phyloP scores from a whole-genome alignment of 306 rosid genomes.

The Vigna unguiculata region DNA sequence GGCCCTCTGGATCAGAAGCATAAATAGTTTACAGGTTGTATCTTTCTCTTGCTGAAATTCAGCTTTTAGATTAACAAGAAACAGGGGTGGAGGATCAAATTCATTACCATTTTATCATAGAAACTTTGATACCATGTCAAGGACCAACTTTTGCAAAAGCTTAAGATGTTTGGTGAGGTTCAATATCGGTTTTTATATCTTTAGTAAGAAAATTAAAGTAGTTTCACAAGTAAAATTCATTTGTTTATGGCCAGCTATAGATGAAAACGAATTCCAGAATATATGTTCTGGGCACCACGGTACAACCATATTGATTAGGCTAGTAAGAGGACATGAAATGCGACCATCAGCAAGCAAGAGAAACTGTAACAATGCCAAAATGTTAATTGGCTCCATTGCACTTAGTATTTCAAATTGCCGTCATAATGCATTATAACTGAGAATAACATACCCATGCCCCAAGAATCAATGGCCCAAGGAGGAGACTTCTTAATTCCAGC shows the following conservation, averaged over 20 bases:
- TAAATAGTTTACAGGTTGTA: neutral
- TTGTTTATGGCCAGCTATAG: constrained; percentile 14
- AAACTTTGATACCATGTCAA: neutral
- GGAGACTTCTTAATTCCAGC: constrained; percentile 88
- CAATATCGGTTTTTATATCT: constrained; percentile 9
- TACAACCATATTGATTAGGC: constrained; percentile 32
- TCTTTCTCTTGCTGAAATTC: constrained; percentile 11
- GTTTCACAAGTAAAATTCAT: constrained; percentile 23
- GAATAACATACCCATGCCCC: constrained; percentile 93
- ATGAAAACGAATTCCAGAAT: constrained; percentile 27
- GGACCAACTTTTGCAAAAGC: neutral
- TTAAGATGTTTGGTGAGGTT: constrained; percentile 6
- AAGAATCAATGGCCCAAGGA: constrained; percentile 95
- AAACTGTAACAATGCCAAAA: constrained; percentile 21
- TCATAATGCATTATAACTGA: constrained; percentile 35
- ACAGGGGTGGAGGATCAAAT: neutral
- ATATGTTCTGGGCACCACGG: neutral
- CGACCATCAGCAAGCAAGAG: constrained; percentile 38
- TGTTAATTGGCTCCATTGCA: constrained; percentile 7
- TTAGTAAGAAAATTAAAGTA: constrained; percentile 30
- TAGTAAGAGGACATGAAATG: constrained; percentile 21
- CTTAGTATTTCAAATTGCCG: constrained; percentile 36
- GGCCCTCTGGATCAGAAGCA: neutral
- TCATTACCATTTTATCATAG: constrained; percentile 6
- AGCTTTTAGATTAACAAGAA: constrained; percentile 4